Evolutionary conservation across 441 rosid species (phyloP).

Genomic region (Populus tomentosa): DNA sequence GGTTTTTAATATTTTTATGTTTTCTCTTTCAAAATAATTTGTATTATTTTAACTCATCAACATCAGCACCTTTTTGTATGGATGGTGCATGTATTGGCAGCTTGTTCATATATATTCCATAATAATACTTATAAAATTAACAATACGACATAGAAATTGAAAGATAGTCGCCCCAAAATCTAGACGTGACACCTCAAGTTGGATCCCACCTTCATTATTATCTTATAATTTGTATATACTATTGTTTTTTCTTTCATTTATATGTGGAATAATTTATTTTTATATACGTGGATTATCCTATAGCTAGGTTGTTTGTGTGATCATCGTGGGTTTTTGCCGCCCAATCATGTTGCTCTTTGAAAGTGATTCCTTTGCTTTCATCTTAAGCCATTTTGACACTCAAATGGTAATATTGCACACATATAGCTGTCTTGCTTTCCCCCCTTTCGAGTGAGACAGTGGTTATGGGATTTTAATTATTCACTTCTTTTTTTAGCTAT

Average conservation of each 20-base stretch:
- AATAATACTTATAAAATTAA: no score
- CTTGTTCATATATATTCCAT: no score
- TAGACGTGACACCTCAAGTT: not conserved
- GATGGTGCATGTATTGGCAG: not conserved
- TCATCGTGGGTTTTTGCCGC: slow-evolving; percentile 22
- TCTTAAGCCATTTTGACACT: slow-evolving; percentile 18
- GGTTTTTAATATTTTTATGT: not conserved
- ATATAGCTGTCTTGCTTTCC: no score
- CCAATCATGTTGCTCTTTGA: slow-evolving; percentile 20
- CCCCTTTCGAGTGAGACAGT: no score
- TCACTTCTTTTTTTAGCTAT: no score
- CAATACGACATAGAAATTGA: not conserved
- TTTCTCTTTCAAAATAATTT: not conserved
- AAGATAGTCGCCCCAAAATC: not conserved
- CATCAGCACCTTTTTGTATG: slow-evolving; percentile 3
- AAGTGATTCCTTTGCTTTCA: slow-evolving; percentile 17
- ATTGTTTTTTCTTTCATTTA: not conserved
- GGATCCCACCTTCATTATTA: no score
- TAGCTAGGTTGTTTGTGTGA: not conserved
- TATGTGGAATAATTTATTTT: not conserved
- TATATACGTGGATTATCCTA: not conserved
- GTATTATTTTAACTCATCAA: not conserved
- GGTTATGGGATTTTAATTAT: no score
- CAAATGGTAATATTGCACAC: not conserved
- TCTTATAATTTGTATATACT: not conserved